Percentiles rank a stretch among this genome's conserved stretches.
Conservation (phyloP, 1,284 basidiomycete species). For the Cryptococcus deneoformans region DNA sequence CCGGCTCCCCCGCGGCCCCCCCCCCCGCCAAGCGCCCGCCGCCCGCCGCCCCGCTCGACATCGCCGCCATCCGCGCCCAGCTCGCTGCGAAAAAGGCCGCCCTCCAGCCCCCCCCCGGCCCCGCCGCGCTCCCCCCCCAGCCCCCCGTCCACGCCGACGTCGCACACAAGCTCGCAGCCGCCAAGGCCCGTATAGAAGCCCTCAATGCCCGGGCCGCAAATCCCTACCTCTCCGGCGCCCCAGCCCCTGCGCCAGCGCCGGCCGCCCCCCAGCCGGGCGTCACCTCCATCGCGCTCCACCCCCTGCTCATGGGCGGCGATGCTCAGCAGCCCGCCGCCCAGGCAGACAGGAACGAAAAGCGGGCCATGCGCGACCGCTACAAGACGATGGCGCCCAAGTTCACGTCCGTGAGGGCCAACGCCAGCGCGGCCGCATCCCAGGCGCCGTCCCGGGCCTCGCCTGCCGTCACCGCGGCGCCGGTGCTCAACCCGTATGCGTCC, state of each 20-base stretch:
- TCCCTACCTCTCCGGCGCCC: conserved; percentile 29
- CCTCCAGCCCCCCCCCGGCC: conserved; percentile 56
- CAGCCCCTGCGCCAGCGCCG: too few species aligned
- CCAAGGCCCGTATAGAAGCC: conserved; percentile 71
- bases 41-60: conserved; percentile 17
- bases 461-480: conserved; percentile 38
- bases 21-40: too few species aligned
- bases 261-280: conserved; percentile 14
- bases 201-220: conserved; percentile 60
- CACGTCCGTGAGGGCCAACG: conserved; percentile 75
- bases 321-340: conserved; percentile 38
- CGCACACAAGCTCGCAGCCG: conserved; percentile 68
- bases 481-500: conserved; percentile 69
- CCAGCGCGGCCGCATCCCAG: conserved; percentile 49
- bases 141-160: conserved; percentile 46
- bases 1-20: too few species aligned
- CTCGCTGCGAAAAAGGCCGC: conserved; percentile 71
- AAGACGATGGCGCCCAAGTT: conserved; percentile 98
- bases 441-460: conserved; percentile 44
- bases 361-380: conserved; percentile 56
- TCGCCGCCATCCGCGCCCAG: conserved; percentile 58
- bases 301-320: conserved; percentile 67
- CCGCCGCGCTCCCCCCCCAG: conserved; percentile 13
- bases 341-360: conserved; percentile 47
- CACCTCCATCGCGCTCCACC: conserved; percentile 69